phyloP scores from a whole-genome alignment of 1,284 basidiomycete genomes.

The Ceraceosorus bombacis region DNA sequence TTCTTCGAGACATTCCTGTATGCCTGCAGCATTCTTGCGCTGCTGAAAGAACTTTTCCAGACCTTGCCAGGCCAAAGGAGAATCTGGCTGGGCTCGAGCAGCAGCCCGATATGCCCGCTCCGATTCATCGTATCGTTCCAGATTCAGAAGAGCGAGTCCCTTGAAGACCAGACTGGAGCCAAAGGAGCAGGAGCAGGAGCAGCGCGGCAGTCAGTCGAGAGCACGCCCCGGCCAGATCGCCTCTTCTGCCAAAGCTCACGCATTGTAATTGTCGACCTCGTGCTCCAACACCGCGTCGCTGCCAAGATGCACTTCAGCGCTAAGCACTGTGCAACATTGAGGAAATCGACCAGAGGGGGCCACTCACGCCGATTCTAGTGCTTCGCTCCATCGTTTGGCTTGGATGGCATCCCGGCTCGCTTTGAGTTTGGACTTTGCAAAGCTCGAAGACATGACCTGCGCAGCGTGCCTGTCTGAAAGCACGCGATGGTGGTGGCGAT shows the following conservation, averaged over 20 bases:
- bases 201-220: no score
- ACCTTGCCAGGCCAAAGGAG: constrained; percentile 49
- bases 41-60: constrained; percentile 49
- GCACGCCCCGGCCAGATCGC: no score
- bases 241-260: no score
- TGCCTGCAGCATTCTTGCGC: constrained; percentile 42
- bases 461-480: no score
- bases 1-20: constrained; percentile 30
- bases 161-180: constrained; percentile 32
- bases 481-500: not conserved
- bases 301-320: no score
- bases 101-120: constrained; percentile 46
- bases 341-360: no score
- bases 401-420: constrained; percentile 34
- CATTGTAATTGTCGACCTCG: constrained; percentile 44
- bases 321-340: no score
- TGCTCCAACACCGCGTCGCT: constrained; percentile 26
- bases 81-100: constrained; percentile 40
- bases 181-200: no score
- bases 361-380: constrained; percentile 19
- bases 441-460: constrained; percentile 5
- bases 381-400: constrained; percentile 28
- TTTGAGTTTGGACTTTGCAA: constrained; percentile 36
- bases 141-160: constrained; percentile 35
- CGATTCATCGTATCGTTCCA: constrained; percentile 22